Evolutionary conservation across 306 rosid species (phyloP).

Genomic region (Casuarina cunninghamiana): DNA sequence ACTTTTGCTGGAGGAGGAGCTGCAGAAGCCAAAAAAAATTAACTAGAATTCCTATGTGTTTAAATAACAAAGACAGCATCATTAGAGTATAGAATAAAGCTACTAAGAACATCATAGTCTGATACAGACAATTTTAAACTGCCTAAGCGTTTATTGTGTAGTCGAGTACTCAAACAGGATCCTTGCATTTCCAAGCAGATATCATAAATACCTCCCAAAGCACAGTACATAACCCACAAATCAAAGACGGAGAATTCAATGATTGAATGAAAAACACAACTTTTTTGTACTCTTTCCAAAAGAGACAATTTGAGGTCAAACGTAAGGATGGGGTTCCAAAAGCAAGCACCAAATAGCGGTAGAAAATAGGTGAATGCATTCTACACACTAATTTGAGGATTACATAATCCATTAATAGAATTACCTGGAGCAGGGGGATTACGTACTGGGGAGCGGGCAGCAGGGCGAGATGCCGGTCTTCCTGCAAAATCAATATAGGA

Average conservation of each 20-base stretch:
- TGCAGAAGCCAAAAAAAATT: neutral
- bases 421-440: slow-evolving; percentile 34
- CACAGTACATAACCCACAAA: no score
- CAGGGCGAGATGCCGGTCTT: slow-evolving; percentile 29
- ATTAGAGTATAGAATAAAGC: neutral
- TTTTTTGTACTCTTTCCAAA: neutral
- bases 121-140: neutral
- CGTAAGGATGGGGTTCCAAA: neutral
- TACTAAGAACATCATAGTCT: neutral
- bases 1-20: slow-evolving; percentile 26
- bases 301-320: neutral
- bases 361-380: neutral
- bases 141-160: neutral
- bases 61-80: neutral
- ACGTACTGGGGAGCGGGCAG: slow-evolving; percentile 14
- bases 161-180: neutral
- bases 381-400: neutral
- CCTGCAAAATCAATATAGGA: slow-evolving; percentile 15
- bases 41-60: neutral
- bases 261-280: neutral
- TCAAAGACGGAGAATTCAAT: no score
- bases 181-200: neutral
- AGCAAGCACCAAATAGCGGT: neutral
- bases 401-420: neutral
- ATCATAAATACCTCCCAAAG: no score